Conservation (phyloP, 768 basidiomycete species). For the Serendipita sp. region DNA sequence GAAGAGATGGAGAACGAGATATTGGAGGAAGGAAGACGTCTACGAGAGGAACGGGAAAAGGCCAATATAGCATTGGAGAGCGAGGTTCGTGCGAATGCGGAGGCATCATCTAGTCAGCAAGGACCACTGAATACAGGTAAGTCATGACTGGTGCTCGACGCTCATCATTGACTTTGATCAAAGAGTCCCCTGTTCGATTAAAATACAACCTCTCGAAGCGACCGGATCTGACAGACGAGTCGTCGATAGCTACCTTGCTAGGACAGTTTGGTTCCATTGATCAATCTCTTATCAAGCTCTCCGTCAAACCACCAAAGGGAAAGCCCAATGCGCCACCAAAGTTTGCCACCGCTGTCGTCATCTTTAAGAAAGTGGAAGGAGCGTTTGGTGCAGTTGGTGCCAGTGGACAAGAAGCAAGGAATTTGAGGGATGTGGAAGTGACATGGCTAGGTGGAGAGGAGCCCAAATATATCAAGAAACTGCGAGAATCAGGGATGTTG, state of each 20-base stretch:
- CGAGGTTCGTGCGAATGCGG: background rate
- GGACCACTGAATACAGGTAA: background rate
- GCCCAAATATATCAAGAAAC: conserved; percentile 53
- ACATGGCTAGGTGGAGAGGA: conserved; percentile 61
- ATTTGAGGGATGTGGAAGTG: conserved; percentile 46
- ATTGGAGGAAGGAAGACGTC: conserved; percentile 51
- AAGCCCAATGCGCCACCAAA: conserved; percentile 41
- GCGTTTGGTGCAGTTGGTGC: conserved; percentile 64
- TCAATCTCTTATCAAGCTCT: conserved; percentile 45
- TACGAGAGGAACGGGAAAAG: conserved; percentile 47
- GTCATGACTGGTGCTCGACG: conserved; percentile 3
- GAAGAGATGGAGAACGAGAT: conserved; percentile 52
- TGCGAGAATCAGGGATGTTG: conserved; percentile 48
- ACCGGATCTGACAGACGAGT: conserved; percentile 37
- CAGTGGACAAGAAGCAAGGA: conserved; percentile 28
- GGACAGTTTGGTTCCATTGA: conserved; percentile 48
- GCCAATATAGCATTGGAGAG: background rate
- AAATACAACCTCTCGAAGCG: conserved; percentile 47
- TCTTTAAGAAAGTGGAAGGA: conserved; percentile 58
- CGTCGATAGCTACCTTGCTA: conserved; percentile 34
- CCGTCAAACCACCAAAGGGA: conserved; percentile 45
- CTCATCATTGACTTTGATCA: conserved; percentile 13
- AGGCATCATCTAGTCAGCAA: background rate
- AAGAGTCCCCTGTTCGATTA: conserved; percentile 61
- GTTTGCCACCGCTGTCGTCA: conserved; percentile 51